Percentiles rank a stretch among this genome's conserved stretches.
Evolutionary conservation across 202 grass and related monocot species (phyloP).

Genomic region (Saccharum hybrid): DNA sequence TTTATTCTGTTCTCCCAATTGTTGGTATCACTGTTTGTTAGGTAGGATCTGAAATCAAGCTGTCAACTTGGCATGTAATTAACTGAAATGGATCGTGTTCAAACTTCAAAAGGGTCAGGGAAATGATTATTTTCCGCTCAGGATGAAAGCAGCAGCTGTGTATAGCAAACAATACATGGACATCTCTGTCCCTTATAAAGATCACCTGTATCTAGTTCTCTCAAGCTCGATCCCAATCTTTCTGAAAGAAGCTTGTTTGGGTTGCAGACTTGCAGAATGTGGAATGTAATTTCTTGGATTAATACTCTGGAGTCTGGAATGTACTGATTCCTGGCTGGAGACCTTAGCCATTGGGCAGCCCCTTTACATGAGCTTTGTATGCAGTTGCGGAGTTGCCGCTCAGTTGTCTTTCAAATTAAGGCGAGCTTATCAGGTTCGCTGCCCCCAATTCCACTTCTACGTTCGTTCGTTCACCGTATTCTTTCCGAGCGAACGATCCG

Average conservation of each 20-base stretch:
- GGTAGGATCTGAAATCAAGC: constrained; percentile 51
- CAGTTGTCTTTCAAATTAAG: background rate
- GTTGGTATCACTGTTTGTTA: constrained; percentile 80
- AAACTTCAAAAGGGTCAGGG: constrained; percentile 31
- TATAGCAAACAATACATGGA: constrained; percentile 52
- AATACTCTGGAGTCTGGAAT: constrained; percentile 15
- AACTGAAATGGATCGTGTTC: constrained; percentile 41
- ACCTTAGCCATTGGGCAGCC: background rate
- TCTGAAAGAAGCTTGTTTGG: background rate
- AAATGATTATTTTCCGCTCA: constrained; percentile 34
- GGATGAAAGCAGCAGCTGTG: constrained; percentile 50
- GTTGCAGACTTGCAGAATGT: background rate
- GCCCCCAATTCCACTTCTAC: background rate
- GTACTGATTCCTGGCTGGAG: background rate
- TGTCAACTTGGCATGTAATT: constrained; percentile 64
- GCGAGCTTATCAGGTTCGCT: background rate
- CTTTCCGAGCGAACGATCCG: too few species aligned
- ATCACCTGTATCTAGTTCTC: constrained; percentile 42
- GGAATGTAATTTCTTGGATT: background rate
- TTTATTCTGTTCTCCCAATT: constrained; percentile 95
- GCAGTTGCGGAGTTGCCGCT: background rate
- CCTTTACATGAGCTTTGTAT: background rate
- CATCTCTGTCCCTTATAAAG: constrained; percentile 35
- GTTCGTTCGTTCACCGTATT: too few species aligned
- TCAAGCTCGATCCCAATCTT: background rate